A percentile compares a stretch with the other conserved stretches of the same genome.
Conservation (phyloP, 768 basidiomycete genomes). For the Dentipellis fragilis region DNA sequence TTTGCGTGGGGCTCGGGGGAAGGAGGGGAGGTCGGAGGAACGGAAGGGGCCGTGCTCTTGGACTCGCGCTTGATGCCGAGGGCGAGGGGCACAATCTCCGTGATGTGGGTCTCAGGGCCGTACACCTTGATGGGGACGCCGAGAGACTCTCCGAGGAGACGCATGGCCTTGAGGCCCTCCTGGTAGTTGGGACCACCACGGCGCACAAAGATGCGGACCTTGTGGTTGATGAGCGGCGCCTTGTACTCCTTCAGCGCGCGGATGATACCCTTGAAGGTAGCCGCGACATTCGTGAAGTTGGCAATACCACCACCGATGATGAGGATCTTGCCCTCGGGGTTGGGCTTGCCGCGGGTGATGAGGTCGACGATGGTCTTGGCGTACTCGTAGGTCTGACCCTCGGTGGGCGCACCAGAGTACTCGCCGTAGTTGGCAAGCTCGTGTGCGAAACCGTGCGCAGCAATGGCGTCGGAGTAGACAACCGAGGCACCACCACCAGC, state of each 20-base stretch:
- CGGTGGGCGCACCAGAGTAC: conserved; percentile 96
- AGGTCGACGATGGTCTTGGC: conserved; percentile 98
- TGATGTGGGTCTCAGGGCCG: conserved; percentile 98
- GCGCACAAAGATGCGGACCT: conserved; percentile 93
- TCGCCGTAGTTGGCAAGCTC: conserved; percentile 99
- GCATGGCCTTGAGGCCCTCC: conserved; percentile 97
- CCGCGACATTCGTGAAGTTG: conserved; percentile 99
- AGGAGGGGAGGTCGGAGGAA: conserved; percentile 38
- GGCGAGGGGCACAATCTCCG: conserved; percentile 97
- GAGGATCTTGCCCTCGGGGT: conserved; percentile 89
- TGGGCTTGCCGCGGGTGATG: conserved; percentile 81
- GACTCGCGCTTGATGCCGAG: conserved; percentile 68
- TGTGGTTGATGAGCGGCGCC: conserved; percentile 67
- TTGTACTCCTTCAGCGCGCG: conserved; percentile 92
- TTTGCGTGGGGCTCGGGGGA: conserved; percentile 31
- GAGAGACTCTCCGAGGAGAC: conserved; percentile 90
- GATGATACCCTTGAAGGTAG: conserved; percentile 99
- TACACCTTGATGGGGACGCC: conserved; percentile 96
- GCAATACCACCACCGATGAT: conserved; percentile 99
- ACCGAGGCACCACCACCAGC: conserved; percentile 87
- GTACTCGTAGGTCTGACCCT: conserved; percentile 98
- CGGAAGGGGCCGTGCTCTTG: conserved; percentile 23
- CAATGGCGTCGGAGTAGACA: conserved; percentile 67
- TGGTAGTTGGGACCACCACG: conserved; percentile 99
- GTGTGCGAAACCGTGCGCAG: conserved; percentile 89